Conservation (phyloP, 352 stramenopile species). For the Ochromonadaceae sp. region DNA sequence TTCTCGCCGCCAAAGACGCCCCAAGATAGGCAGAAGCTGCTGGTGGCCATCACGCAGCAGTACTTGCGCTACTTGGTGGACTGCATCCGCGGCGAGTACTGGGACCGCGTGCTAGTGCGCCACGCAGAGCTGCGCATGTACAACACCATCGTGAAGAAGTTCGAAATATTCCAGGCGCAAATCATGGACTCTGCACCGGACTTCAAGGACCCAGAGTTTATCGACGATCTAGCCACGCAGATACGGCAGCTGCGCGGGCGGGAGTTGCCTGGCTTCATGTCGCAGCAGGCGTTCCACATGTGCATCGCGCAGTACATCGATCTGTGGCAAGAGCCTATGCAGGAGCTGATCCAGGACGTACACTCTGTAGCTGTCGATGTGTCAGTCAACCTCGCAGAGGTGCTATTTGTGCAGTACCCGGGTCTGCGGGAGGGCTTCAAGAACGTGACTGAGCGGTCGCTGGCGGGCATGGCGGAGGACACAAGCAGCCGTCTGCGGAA, state of each 20-base stretch:
- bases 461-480: conserved; percentile 21
- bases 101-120: conserved; percentile 28
- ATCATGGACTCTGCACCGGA: conserved; percentile 12
- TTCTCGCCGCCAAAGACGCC: conserved; percentile 19
- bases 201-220: conserved; percentile 30
- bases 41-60: conserved; percentile 31
- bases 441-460: conserved; percentile 17
- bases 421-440: conserved; percentile 25
- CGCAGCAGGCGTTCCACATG: conserved; percentile 35
- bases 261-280: conserved; percentile 39
- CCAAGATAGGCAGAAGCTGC: conserved; percentile 28
- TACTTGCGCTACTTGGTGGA: conserved; percentile 30
- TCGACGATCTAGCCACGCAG: conserved; percentile 25
- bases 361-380: conserved; percentile 28
- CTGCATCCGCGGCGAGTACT: conserved; percentile 29
- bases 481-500: conserved; percentile 24
- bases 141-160: not conserved
- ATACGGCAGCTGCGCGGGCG: conserved; percentile 33
- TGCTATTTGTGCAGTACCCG: conserved; percentile 29
- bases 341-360: conserved; percentile 20
- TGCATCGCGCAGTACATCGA: conserved; percentile 36
- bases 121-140: conserved; percentile 13
- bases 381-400: conserved; percentile 22
- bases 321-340: conserved; percentile 26
- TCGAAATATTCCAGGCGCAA: not conserved